Percentiles rank a stretch among this genome's conserved stretches.
phyloP scores from a whole-genome alignment of 1,139 yeast genomes.

The Debaryomyces robertsiae region DNA sequence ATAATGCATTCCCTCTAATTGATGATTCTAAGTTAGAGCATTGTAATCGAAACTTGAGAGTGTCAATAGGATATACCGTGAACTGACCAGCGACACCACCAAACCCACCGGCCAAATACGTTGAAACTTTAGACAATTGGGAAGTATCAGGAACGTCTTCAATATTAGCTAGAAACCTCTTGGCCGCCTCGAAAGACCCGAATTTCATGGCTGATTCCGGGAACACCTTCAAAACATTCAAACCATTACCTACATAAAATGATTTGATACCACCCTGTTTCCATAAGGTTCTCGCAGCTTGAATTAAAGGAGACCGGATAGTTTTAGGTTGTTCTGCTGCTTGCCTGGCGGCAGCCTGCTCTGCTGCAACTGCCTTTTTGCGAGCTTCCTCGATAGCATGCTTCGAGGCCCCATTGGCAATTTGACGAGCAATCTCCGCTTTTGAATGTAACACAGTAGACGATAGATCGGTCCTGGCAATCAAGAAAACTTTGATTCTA shows the following conservation, averaged over 20 bases:
- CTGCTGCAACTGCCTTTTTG: constrained; percentile 30
- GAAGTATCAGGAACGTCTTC: constrained; percentile 79
- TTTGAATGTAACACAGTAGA: constrained; percentile 67
- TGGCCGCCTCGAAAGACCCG: constrained; percentile 91
- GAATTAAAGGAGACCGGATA: constrained; percentile 66
- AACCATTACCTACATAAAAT: constrained; percentile 93
- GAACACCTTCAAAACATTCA: constrained; percentile 89
- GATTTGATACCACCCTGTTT: constrained; percentile 85
- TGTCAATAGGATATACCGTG: constrained; percentile 94
- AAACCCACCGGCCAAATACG: constrained; percentile 91
- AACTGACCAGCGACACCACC: constrained; percentile 95
- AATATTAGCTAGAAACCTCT: constrained; percentile 68
- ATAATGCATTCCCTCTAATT: constrained; percentile 60
- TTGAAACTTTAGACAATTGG: constrained; percentile 72
- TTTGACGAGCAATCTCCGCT: constrained; percentile 47
- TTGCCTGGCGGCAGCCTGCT: constrained; percentile 23
- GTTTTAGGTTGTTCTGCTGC: constrained; percentile 37
- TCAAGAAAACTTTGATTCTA: constrained; percentile 86
- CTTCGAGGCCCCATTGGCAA: constrained; percentile 38
- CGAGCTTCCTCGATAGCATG: constrained; percentile 43
- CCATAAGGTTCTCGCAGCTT: constrained; percentile 83
- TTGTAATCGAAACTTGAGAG: constrained; percentile 81
- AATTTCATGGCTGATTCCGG: constrained; percentile 98
- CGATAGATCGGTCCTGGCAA: constrained; percentile 84
- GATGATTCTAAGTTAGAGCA: constrained; percentile 70